Conservation (phyloP, 306 rosid species). For the Inga oerstediana region DNA sequence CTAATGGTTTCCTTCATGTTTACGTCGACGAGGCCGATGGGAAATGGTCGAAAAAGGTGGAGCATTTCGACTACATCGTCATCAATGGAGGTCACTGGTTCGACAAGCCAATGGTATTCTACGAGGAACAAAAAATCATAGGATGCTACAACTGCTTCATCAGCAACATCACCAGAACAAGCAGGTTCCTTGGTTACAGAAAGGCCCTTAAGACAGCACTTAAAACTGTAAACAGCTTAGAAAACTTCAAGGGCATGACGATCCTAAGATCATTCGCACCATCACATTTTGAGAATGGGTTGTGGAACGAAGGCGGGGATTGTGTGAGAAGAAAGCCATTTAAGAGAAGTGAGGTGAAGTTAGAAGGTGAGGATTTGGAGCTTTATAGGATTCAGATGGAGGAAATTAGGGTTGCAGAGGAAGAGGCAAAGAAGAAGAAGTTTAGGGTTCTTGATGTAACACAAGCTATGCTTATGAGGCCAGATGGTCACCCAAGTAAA, state of each 20-base stretch:
- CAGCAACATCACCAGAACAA: slow-evolving; percentile 60
- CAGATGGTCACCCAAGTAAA: slow-evolving; percentile 91
- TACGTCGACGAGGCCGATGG: slow-evolving; percentile 80
- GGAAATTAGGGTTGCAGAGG: slow-evolving; percentile 69
- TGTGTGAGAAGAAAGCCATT: slow-evolving; percentile 76
- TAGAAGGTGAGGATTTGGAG: slow-evolving; percentile 66
- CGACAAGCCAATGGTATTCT: slow-evolving; percentile 54
- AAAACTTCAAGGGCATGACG: slow-evolving; percentile 64
- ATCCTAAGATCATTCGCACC: slow-evolving; percentile 78
- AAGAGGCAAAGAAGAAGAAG: slow-evolving; percentile 52
- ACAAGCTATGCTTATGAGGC: slow-evolving; percentile 65
- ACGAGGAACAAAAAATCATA: slow-evolving; percentile 48
- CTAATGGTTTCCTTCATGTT: slow-evolving; percentile 57
- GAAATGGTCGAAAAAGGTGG: slow-evolving; percentile 61
- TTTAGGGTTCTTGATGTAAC: slow-evolving; percentile 73
- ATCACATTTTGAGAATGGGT: slow-evolving; percentile 81
- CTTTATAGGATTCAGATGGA: slow-evolving; percentile 79
- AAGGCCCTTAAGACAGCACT: slow-evolving; percentile 69
- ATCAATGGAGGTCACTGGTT: slow-evolving; percentile 91
- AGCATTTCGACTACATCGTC: slow-evolving; percentile 62
- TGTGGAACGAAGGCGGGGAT: slow-evolving; percentile 81
- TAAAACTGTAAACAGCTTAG: slow-evolving; percentile 56
- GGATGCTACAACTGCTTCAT: slow-evolving; percentile 78
- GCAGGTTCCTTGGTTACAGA: slow-evolving; percentile 72
- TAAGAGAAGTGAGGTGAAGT: slow-evolving; percentile 59